These are phyloP conservation scores for Backusella australiensis DNA, from an alignment of 192 early-diverging fungal species.

Conservation along the genomic window DNA sequence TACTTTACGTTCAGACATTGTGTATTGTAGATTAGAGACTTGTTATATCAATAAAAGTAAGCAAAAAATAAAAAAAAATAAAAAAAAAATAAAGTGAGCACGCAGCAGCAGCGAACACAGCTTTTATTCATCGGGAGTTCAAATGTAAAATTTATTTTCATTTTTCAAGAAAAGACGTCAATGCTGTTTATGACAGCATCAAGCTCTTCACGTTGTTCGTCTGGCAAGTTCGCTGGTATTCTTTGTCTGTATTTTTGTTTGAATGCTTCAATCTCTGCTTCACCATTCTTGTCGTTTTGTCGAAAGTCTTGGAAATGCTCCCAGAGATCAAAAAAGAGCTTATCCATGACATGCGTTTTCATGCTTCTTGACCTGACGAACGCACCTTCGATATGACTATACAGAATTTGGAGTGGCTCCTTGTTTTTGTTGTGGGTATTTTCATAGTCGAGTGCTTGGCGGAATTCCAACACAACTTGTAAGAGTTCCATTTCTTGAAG, in stretches of 20 bases:
- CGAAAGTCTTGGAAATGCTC: neutral
- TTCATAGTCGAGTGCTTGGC: neutral
- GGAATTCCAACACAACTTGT: neutral
- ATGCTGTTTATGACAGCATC: neutral
- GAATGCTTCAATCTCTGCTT: neutral
- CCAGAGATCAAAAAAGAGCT: neutral
- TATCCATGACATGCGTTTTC: neutral
- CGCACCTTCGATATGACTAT: neutral
- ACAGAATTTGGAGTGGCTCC: neutral
- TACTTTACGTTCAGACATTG: conserved; percentile 92
- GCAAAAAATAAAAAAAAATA: neutral
- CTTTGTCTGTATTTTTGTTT: neutral
- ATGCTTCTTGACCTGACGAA: neutral
- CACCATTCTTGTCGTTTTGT: neutral
- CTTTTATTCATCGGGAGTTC: no score
- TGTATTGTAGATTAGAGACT: neutral
- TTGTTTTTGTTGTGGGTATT: neutral
- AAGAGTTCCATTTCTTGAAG: neutral
- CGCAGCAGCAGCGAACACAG: no score
- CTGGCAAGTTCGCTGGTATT: neutral
- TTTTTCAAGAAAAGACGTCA: neutral
- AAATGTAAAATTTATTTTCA: no score
- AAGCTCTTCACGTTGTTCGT: neutral
- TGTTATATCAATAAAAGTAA: no score
- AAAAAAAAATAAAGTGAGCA: neutral